Base-by-base conservation (phyloP, 805 yeast genomes). In the Lipomyces kockii region DNA sequence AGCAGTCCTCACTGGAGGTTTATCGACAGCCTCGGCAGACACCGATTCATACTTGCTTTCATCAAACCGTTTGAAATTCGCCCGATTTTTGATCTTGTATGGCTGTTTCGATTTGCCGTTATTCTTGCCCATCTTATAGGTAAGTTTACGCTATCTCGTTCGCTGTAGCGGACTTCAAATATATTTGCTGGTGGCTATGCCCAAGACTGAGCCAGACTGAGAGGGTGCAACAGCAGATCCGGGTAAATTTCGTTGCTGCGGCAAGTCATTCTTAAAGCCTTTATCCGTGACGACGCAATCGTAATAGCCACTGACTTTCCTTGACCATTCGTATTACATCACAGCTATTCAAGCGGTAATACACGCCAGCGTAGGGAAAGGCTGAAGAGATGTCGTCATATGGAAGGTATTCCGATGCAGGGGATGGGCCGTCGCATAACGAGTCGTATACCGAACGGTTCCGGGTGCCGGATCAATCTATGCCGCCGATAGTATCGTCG, bases 1-100 rank as follows among this genome's bases (percentile, higher is more conserved):
- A 20, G 97, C 98, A 70, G 93, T 78, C 75, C 91, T 92, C 43
- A 89, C 89, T 2, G 69, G 69, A 11, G 32, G 56, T 56, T 62
- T 62, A 25, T 52, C 20, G 55, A 25, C 34, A 29, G 8, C n/a
- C 11, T 22, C 34, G 7, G 27, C 27, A 22, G 22, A 8, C 3
- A 3, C 34, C 20, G 55, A 12, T 12, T 25, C 27, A 7, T 3
- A 29, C 8, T 25, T 52, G 27, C 11, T 14, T 17, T 25, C 55
- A 11, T 29, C 25, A 25, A 25, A 12, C 34, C 55, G 7, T 4
- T 9, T 29, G 32, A 5, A 29, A 29, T 29, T 52, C 25, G 32
- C 12, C 14, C 5, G 22, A 52, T 52, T 52, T 8, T 52, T 52
- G 55, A 34, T 29, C 55, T 52, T 25, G 8, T 12, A 14, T 7